phyloP scores from a whole-genome alignment of 1,139 yeast species.

The Sugiyamaella xylanicola region DNA sequence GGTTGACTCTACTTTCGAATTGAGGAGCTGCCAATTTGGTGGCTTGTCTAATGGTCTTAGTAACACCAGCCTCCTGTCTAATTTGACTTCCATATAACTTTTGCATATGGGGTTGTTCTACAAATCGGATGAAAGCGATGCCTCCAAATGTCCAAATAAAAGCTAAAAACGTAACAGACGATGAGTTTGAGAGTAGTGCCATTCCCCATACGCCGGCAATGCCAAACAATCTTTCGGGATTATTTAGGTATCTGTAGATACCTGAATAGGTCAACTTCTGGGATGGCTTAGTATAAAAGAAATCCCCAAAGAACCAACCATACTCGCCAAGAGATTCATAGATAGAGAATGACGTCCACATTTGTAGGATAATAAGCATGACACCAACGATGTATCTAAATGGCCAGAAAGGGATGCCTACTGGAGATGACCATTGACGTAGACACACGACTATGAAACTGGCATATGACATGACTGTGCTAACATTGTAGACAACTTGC shows the following conservation, averaged over 20 bases:
- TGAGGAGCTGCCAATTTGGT: conserved; percentile 38
- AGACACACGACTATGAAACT: conserved; percentile 42
- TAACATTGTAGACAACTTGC: conserved; percentile 67
- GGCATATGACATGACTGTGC: conserved; percentile 49
- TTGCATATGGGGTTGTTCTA: conserved; percentile 80
- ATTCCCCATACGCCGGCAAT: conserved; percentile 85
- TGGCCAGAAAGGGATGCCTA: conserved; percentile 43
- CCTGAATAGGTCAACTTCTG: conserved; percentile 70
- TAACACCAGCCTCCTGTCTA: conserved; percentile 56
- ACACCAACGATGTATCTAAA: conserved; percentile 63
- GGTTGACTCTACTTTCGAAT: conserved; percentile 37
- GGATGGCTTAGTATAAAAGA: conserved; percentile 63
- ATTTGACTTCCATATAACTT: conserved; percentile 69
- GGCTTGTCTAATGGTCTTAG: conserved; percentile 60
- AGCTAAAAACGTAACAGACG: conserved; percentile 59
- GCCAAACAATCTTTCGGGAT: conserved; percentile 82
- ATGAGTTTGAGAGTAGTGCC: conserved; percentile 62
- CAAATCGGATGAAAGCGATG: conserved; percentile 67
- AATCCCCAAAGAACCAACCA: conserved; percentile 92
- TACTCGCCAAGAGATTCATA: conserved; percentile 76
- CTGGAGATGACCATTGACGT: conserved; percentile 44
- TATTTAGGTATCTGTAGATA: conserved; percentile 78
- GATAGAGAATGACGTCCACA: conserved; percentile 73
- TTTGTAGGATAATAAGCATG: conserved; percentile 59
- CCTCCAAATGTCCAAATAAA: conserved; percentile 70